These are phyloP conservation scores for Podospora pseudoanserina DNA, from an alignment of 495 filamentous ascomycete species.

Conservation along the genomic window DNA sequence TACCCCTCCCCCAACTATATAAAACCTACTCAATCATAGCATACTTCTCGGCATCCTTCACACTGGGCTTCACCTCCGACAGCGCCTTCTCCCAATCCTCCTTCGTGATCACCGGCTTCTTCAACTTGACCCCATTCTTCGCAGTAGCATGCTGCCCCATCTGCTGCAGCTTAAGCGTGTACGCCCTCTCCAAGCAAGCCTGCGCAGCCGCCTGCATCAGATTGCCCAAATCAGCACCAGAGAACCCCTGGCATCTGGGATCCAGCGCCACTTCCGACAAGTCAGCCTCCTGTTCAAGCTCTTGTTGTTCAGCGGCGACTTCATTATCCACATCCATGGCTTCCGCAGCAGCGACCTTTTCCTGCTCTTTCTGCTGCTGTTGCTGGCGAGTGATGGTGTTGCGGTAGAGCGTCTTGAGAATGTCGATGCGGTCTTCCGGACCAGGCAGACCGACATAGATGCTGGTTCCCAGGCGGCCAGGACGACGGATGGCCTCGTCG, in stretches of 20 bases:
- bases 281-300: constrained; percentile 28
- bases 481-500: constrained; percentile 90
- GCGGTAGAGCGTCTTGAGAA: constrained; percentile 70
- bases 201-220: constrained; percentile 73
- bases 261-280: constrained; percentile 62
- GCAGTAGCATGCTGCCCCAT: constrained; percentile 9
- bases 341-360: constrained; percentile 30
- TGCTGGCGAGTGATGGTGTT: constrained; percentile 52
- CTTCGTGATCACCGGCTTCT: constrained; percentile 51
- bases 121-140: constrained; percentile 14
- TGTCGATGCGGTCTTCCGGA: constrained; percentile 75
- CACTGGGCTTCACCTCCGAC: constrained; percentile 70
- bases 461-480: constrained; percentile 82
- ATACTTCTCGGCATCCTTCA: constrained; percentile 54
- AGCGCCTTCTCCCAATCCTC: constrained; percentile 78
- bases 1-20: no score
- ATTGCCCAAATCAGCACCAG: constrained; percentile 82
- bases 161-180: constrained; percentile 22
- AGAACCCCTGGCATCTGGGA: constrained; percentile 71
- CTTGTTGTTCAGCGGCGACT: constrained; percentile 11
- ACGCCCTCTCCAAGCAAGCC: constrained; percentile 63
- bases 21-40: constrained; percentile 10
- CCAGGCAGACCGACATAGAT: constrained; percentile 88
- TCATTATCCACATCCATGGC: background rate
- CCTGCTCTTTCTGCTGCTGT: constrained; percentile 26